phyloP scores from a whole-genome alignment of 306 rosid genomes.

The Malus sieversii region DNA sequence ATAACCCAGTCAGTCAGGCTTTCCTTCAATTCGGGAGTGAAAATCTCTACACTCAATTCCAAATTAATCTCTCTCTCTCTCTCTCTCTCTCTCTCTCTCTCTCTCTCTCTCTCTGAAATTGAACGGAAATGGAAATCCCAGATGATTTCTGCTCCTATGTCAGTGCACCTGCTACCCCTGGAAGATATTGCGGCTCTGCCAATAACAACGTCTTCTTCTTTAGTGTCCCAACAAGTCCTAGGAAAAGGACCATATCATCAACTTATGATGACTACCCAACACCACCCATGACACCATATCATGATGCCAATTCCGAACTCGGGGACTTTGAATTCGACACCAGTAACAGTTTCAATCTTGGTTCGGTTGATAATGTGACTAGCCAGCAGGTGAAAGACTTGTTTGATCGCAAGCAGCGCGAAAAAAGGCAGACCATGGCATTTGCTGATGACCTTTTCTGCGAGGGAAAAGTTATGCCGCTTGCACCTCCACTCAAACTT shows the following conservation, averaged over 20 bases:
- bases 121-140: constrained; percentile 30
- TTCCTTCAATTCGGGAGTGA: constrained; percentile 14
- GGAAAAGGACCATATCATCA: neutral
- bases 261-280: constrained; percentile 7
- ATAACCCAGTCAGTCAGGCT: neutral
- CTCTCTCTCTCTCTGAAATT: neutral
- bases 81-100: neutral
- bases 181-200: constrained; percentile 20
- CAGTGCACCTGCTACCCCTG: constrained; percentile 31
- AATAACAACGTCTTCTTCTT: constrained; percentile 28
- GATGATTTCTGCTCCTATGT: constrained; percentile 13
- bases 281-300: constrained; percentile 31
- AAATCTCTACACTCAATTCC: neutral
- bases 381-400: constrained; percentile 7
- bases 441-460: constrained; percentile 79
- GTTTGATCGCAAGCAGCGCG: neutral
- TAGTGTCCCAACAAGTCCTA: constrained; percentile 78
- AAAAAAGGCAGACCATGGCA: constrained; percentile 34
- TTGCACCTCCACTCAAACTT: constrained; percentile 63
- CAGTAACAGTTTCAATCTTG: constrained; percentile 27
- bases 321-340: constrained; percentile 65
- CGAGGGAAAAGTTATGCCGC: constrained; percentile 64
- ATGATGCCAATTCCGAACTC: constrained; percentile 34
- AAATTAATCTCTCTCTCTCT: neutral
- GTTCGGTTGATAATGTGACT: neutral